Base-by-base conservation (phyloP, 495 filamentous ascomycete genomes). In the Articulospora tetracladia region DNA sequence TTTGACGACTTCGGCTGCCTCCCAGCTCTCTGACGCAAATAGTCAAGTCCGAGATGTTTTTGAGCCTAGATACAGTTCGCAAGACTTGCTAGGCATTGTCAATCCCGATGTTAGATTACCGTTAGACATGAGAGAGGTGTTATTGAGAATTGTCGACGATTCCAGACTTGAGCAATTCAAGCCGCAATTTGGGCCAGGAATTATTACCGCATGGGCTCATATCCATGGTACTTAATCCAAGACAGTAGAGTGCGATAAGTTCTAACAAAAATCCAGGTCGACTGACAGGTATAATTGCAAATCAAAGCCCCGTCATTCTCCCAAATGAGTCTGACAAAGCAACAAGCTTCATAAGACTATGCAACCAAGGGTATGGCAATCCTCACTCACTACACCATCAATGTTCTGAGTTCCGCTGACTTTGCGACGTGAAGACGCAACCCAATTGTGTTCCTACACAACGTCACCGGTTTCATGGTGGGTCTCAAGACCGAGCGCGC, bases 381-480 rank as follows among this genome's bases (percentile, higher is more conserved):
- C 11, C 46, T 12, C 46, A 11, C 10, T 11, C 13, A 11, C 10
- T 22, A 15, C 8, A 11, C 11, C 46, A 49, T 11, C 13, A 49
- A 11, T 8, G 8, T 8, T 8, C 53, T 55, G 30, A 36, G n/a
- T n/a, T n/a, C n/a, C 30, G 30, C 6, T 17, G 13, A 20, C 11
- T 13, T 27, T 47, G 46, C 46, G 8, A 27, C n/a, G 6, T 25
- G 8, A 6, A 58, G 59, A 6, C 52, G 66, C 39, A 66, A 53
- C 1, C 68, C 71, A 1, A 70, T 73, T 0, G 51, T 73, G 15
- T 73, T 73, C 64, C 63, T 73, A 0, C 71, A 73, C 61, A 73
- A 73, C 19, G 71, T 73, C 0, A 72, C 71, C 2, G 71, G 71
- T 12, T 73, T 73, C 55, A 73, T 73, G 71, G 71, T 73, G 12